Evolutionary conservation across 352 stramenopile species (phyloP), one percentile per base, ranked within the genome.

Genomic region (Blastocystis sp.): DNA sequence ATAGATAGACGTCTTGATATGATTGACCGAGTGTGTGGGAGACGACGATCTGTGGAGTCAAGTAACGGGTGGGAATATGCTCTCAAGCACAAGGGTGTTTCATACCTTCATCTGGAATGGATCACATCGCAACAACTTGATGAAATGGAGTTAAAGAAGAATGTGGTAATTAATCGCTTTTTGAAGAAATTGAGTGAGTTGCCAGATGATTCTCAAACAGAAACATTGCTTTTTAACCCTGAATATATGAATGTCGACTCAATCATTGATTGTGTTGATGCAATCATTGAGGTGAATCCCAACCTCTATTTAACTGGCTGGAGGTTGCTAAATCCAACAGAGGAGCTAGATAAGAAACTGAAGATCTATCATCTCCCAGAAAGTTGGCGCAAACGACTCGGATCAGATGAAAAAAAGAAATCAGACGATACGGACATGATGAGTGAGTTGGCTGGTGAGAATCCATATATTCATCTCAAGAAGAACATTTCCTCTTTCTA

Each of bases 31-130:
- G 74, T 87, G 11, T 87, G 77, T 56, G 77, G 59, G 11, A 19
- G 77, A 39, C 59, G 77, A 16, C 59, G 32, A 24, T 74, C 32
- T n/a, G 0, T 29, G 2, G 57, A 87, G 39, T 87, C 77, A 19
- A 74, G 37, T 0, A 54, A 87, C 29, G 77, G 77, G 9, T 87
- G 42, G 37, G 77, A 87, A 35, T 87, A 87, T 43, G 77, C 54
- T 16, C 65, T 87, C 16, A 58, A 46, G 21, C 43, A 87, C 56
- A 75, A 77, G 19, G 65, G 65, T 19, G 32, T 87, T 24, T 87
- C 77, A 16, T 87, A 87, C 29, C 27, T 87, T 7, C 77, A 87
- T 43, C 27, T 87, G 27, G 77, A 87, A 21, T 87, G 77, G 77
- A 61, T 87, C 4, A 74, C 59, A 32, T 21, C 24, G 4, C 59